phyloP scores from a whole-genome alignment of 768 basidiomycete genomes.

The Rhizopogon vesiculosus region DNA sequence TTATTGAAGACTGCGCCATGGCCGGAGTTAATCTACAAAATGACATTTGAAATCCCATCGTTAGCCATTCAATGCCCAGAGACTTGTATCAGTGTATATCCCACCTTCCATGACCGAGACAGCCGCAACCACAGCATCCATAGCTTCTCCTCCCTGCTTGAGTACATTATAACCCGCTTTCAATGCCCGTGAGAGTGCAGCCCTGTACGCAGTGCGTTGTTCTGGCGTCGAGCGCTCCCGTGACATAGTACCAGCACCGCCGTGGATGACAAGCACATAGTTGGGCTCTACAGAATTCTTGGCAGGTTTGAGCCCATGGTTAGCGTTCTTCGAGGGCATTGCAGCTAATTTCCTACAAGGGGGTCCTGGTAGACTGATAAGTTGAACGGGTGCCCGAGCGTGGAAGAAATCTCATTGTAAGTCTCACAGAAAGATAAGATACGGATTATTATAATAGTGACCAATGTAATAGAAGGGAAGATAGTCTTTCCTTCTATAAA shows the following conservation, averaged over 20 bases:
- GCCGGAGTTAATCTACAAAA: slow-evolving; percentile 67
- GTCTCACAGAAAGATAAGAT: too few species aligned
- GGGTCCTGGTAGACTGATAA: too few species aligned
- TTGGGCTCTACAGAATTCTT: slow-evolving; percentile 11
- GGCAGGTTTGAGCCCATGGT: not conserved
- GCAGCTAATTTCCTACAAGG: not conserved
- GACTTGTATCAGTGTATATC: slow-evolving; percentile 2
- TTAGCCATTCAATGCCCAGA: not conserved
- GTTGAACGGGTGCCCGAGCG: not conserved
- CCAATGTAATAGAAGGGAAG: too few species aligned
- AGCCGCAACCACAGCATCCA: slow-evolving; percentile 78
- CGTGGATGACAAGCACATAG: slow-evolving; percentile 65
- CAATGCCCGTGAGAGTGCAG: slow-evolving; percentile 50
- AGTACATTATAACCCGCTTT: slow-evolving; percentile 61
- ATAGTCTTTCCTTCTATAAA: too few species aligned
- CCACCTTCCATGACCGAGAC: slow-evolving; percentile 70
- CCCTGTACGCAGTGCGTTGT: slow-evolving; percentile 53
- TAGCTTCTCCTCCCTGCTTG: slow-evolving; percentile 66
- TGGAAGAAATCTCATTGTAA: too few species aligned
- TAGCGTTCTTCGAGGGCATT: not conserved
- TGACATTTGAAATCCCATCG: not conserved
- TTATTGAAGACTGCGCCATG: slow-evolving; percentile 83
- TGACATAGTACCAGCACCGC: slow-evolving; percentile 73
- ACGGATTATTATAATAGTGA: too few species aligned
- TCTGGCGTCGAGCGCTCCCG: slow-evolving; percentile 54